Conservation (phyloP, 2,329 filamentous ascomycete genomes). For the Colletotrichum liriopes region DNA sequence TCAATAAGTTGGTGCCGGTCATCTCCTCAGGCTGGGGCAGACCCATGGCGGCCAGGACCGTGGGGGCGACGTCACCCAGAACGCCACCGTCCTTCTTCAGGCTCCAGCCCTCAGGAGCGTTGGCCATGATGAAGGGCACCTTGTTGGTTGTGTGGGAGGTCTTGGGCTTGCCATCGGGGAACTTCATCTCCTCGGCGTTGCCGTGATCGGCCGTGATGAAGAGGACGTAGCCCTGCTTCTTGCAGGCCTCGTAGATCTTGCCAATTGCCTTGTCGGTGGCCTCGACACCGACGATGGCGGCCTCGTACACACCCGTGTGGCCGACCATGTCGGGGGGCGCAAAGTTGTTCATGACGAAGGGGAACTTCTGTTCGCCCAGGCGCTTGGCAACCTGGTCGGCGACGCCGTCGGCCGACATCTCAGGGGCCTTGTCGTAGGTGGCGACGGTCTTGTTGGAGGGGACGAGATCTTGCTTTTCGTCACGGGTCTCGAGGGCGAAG, state of each 20-base stretch:
- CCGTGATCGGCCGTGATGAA: slow-evolving; percentile 98
- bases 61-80: slow-evolving; percentile 98
- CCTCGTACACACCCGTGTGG: slow-evolving; percentile 97
- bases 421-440: slow-evolving; percentile 94
- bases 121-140: slow-evolving; percentile 98
- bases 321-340: slow-evolving; percentile 99
- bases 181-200: slow-evolving; percentile 99
- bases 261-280: slow-evolving; percentile 96
- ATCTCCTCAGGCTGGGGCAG: slow-evolving; percentile 92
- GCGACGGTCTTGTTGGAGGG: slow-evolving; percentile 91
- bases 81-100: slow-evolving; percentile 84
- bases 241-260: slow-evolving; percentile 92
- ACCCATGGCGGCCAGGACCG: slow-evolving; percentile 91
- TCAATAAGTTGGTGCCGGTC: slow-evolving; percentile 87
- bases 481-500: slow-evolving; percentile 91
- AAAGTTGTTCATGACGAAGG: slow-evolving; percentile 99
- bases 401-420: slow-evolving; percentile 95
- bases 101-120: slow-evolving; percentile 90
- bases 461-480: slow-evolving; percentile 84
- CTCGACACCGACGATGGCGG: slow-evolving; percentile 86
- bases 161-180: slow-evolving; percentile 94
- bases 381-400: slow-evolving; percentile 92
- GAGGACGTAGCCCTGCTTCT: slow-evolving; percentile 91
- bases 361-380: slow-evolving; percentile 87
- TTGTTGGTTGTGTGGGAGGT: slow-evolving; percentile 98